Base-by-base conservation (phyloP, 768 basidiomycete species). In the Pisolithus albus region DNA sequence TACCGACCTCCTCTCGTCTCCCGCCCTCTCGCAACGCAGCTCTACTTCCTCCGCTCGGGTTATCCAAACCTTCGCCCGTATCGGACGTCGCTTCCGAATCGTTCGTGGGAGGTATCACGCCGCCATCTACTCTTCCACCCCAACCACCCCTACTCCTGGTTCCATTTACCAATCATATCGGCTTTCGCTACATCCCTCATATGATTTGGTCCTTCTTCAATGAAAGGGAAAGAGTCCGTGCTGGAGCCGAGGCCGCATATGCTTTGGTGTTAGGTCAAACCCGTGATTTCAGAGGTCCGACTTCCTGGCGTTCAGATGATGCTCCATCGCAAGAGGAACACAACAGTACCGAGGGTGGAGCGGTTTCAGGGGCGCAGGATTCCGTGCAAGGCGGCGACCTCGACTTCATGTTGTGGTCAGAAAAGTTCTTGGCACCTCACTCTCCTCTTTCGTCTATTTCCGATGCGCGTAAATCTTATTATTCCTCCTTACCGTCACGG, bases 181-280 rank as follows among this genome's bases (percentile, higher is more conserved):
- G 93, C 7, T 78, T 94, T 62, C 78, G 76, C 26, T 88, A 89
- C 61, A 83, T 95, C 51, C 93, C 93, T 11, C 70, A 79, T 59
- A 94, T 95, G 92, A 79, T 95, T 44, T 86, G 83, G 81, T 88
- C 83, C 56, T 92, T 92, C 69, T 97, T 96, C 74, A 93, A 92
- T 64, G 84, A 88, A 64, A 83, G 92, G 7, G 72, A 81, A 44
- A 83, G 87, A 61, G 91, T 92, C n/a, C 78, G 70, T 6, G 68
- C 79, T 11, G 95, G 95, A 30, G 85, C 88, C 9, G 83, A 94
- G 57, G 86, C 86, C 10, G 93, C 86, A 0, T 87, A 89, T 63
- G 72, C 75, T 43, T 74, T 97, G 51, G 77, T 96, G 57, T 73
- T 76, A 66, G 73, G 72, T 6, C 60, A 74, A 43, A 82, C 79